Evolutionary conservation across 768 basidiomycete species (phyloP), one percentile per base, ranked within the genome.

Genomic region (Serendipita indica): DNA sequence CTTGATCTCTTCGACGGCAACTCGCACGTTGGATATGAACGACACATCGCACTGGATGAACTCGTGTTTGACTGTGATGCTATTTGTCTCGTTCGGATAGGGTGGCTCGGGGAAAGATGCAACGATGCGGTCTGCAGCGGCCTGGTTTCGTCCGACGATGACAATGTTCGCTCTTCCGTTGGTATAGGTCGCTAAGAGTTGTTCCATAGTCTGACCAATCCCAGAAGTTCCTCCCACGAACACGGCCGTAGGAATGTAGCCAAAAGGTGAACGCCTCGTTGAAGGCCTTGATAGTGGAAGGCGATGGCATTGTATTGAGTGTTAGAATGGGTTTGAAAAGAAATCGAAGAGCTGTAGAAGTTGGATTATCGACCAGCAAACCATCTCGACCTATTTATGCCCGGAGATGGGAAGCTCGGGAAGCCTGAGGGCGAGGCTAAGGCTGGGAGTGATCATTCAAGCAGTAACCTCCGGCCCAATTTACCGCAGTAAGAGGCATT

Each of bases 41-140:
- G 62, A 49, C 16, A 60, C 63, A 49, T 69, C 66, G 61, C 67
- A 68, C 46, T 60, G 28, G 2, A 69, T 61, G 33, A 69, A 69
- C 49, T 69, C 68, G 61, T 68, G 72, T 18, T 60, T 64, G 45
- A 60, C 61, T 6, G 14, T n/a, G 1, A 41, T 63, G 2, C 57
- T 49, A 2, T 20, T 16, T 3, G 62, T 63, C 37, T 4, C 60
- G 14, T 46, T 13, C 16, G 12, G 45, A 12, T 46, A 20, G 45
- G 37, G 37, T 12, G 16, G 45, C 1, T 10, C 14, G 12, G 49
- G 61, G 20, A 65, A 52, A 14, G 58, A 14, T 2, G 64, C 39
- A 27, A 65, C 57, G 59, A 65, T 61, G 14, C 57, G 13, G 4
- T 63, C 57, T 7, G 65, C 64, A 37, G 46, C 58, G 6, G 45